A percentile compares a stretch with the other conserved stretches of the same genome.
Evolutionary conservation across 2,329 filamentous ascomycete genomes (phyloP).

Genomic region (Lasiodiplodia theobromae): DNA sequence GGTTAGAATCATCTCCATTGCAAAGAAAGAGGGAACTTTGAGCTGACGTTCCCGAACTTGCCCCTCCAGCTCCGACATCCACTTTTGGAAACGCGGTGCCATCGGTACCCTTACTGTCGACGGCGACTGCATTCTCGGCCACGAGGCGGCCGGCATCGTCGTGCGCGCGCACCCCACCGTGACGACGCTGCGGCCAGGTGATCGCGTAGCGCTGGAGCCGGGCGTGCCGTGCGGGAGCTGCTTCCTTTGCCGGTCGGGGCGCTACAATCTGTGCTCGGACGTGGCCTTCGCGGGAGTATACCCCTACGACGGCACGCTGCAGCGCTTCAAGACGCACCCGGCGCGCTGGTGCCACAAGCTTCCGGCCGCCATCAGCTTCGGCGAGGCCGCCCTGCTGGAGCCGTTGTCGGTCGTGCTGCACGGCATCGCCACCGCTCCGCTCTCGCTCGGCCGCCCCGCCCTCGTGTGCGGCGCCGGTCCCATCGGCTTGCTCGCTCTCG

Average conservation of each 20-base stretch:
- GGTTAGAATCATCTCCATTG: conserved; percentile 48
- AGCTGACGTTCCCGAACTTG: neutral
- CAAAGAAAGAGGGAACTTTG: neutral
- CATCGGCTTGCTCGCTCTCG: conserved; percentile 68
- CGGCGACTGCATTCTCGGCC: conserved; percentile 70
- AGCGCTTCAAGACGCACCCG: conserved; percentile 67
- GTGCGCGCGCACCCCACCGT: conserved; percentile 65
- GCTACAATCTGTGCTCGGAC: conserved; percentile 70
- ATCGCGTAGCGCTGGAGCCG: conserved; percentile 72
- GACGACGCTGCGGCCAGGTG: conserved; percentile 59
- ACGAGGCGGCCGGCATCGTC: conserved; percentile 69
- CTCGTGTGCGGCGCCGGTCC: conserved; percentile 70
- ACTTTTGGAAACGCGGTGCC: conserved; percentile 71
- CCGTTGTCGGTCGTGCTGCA: conserved; percentile 70
- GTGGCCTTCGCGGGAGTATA: conserved; percentile 69
- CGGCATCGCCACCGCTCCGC: conserved; percentile 61
- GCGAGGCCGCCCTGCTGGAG: conserved; percentile 69
- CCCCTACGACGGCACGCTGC: conserved; percentile 66
- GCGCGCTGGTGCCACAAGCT: conserved; percentile 61
- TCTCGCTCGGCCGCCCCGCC: conserved; percentile 62
- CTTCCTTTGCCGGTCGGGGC: conserved; percentile 65
- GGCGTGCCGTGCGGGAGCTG: conserved; percentile 69
- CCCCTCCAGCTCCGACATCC: conserved; percentile 65
- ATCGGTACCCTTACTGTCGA: conserved; percentile 70
- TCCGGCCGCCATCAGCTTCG: conserved; percentile 63